Conservation (phyloP, 2,329 filamentous ascomycete species). For the Lecanicillium sp. region DNA sequence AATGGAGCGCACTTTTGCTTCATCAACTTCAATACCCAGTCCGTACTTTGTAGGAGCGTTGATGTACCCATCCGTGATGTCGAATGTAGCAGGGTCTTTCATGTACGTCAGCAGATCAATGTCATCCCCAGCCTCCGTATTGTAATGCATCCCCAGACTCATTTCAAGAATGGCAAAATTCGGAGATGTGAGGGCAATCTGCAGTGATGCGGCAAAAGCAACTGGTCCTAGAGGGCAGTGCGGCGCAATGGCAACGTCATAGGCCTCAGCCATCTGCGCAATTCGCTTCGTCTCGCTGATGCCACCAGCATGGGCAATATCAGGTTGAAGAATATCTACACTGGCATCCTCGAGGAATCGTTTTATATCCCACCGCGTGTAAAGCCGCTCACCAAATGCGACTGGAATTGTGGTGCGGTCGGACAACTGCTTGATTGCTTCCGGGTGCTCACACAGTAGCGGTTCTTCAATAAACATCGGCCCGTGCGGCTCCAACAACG, state of each 20-base stretch:
- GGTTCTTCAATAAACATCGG: constrained; percentile 75
- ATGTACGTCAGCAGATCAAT: constrained; percentile 61
- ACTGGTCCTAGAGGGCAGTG: constrained; percentile 69
- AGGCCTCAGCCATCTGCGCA: constrained; percentile 63
- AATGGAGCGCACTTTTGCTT: constrained; percentile 55
- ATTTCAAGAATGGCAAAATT: constrained; percentile 74
- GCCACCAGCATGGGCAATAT: constrained; percentile 64
- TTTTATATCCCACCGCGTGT: constrained; percentile 66
- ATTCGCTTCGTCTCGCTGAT: constrained; percentile 66
- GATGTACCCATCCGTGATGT: constrained; percentile 60
- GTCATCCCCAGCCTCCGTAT: constrained; percentile 40
- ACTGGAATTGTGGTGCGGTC: constrained; percentile 55
- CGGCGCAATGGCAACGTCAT: constrained; percentile 65
- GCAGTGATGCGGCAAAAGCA: constrained; percentile 62
- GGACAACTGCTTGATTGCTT: constrained; percentile 43
- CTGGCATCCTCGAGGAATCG: constrained; percentile 61
- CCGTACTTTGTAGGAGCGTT: constrained; percentile 51
- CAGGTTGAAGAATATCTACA: constrained; percentile 66
- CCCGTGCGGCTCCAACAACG: constrained; percentile 55
- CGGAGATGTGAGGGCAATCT: constrained; percentile 51
- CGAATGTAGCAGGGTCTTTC: constrained; percentile 56
- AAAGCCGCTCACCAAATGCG: constrained; percentile 64
- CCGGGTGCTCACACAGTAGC: constrained; percentile 59
- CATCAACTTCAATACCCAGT: constrained; percentile 64
- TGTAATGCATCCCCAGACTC: constrained; percentile 75